A percentile compares a stretch with the other conserved stretches of the same genome.
Conservation (phyloP, 2,329 filamentous ascomycete genomes). For the Beauveria rudraprayagi region DNA sequence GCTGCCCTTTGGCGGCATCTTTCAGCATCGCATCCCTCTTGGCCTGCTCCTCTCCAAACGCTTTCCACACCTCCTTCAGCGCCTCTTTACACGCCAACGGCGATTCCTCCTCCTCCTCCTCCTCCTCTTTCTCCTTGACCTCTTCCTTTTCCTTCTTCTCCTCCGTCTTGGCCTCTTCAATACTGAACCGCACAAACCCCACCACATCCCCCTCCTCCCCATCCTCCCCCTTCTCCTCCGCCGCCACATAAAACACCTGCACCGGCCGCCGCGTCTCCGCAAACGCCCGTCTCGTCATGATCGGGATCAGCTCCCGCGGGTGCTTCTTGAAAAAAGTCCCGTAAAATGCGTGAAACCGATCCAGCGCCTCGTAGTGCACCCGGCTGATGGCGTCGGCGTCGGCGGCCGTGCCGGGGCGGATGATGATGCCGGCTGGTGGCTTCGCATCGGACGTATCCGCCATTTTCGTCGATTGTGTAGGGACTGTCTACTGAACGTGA, state of each 20-base stretch:
- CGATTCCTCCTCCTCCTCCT: constrained; percentile 4
- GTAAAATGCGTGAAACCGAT: constrained; percentile 16
- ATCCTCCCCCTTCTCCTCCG: background rate
- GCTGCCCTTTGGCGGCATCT: constrained; percentile 12
- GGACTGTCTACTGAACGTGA: too few species aligned
- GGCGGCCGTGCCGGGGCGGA: constrained; percentile 11
- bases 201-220: background rate
- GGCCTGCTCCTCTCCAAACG: constrained; percentile 13
- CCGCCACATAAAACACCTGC: constrained; percentile 13
- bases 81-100: constrained; percentile 14
- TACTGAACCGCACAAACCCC: constrained; percentile 13
- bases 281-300: constrained; percentile 6
- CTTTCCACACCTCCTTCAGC: constrained; percentile 17
- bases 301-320: constrained; percentile 12
- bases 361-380: constrained; percentile 16
- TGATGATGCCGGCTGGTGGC: background rate
- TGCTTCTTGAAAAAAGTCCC: constrained; percentile 13
- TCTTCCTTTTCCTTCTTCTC: background rate
- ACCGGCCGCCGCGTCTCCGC: background rate
- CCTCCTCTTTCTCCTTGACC: background rate
- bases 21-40: constrained; percentile 17
- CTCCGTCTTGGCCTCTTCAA: constrained; percentile 5
- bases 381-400: constrained; percentile 13
- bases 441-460: background rate
- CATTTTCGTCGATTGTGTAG: background rate